Evolutionary conservation across 768 basidiomycete genomes (phyloP).

Genomic region (Sistotremastrum niveocremeum): DNA sequence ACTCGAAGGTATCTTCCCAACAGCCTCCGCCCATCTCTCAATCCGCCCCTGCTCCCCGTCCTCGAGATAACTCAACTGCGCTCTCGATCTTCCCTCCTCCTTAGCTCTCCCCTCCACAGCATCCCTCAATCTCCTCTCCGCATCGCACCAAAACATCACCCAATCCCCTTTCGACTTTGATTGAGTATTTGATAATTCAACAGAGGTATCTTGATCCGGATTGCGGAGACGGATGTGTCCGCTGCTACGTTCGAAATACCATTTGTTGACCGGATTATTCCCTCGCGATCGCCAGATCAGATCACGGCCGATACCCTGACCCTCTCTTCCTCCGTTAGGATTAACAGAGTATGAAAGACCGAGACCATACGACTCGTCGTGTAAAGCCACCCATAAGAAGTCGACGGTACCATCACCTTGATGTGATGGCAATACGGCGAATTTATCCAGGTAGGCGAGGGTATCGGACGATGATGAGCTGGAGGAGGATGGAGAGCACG

Average conservation of each 20-base stretch:
- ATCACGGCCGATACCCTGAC: constrained; percentile 81
- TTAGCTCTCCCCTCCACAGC: constrained; percentile 22
- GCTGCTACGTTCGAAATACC: constrained; percentile 95
- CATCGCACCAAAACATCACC: constrained; percentile 98
- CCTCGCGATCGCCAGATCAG: constrained; percentile 91
- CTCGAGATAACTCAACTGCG: constrained; percentile 59
- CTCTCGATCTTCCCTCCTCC: constrained; percentile 50
- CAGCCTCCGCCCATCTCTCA: constrained; percentile 50
- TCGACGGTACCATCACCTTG: constrained; percentile 99
- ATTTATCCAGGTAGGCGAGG: constrained; percentile 94
- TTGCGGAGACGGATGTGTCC: constrained; percentile 64
- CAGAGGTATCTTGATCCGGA: too few relatives aligned
- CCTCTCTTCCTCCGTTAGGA: constrained; percentile 86
- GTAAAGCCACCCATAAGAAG: constrained; percentile 96
- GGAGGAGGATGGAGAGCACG: constrained; percentile 29
- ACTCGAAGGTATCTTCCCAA: constrained; percentile 60
- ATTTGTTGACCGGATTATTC: constrained; percentile 95
- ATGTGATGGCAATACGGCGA: constrained; percentile 86
- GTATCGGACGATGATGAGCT: constrained; percentile 16
- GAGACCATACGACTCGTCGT: constrained; percentile 96
- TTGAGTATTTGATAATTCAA: too few relatives aligned
- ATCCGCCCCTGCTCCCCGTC: constrained; percentile 66
- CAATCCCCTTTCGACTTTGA: constrained; percentile 38
- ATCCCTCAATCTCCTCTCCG: constrained; percentile 63
- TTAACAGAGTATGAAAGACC: constrained; percentile 90